A percentile compares a stretch with the other conserved stretches of the same genome.
phyloP scores from a whole-genome alignment of 352 stramenopile genomes.

The Phytophthora hybrid region DNA sequence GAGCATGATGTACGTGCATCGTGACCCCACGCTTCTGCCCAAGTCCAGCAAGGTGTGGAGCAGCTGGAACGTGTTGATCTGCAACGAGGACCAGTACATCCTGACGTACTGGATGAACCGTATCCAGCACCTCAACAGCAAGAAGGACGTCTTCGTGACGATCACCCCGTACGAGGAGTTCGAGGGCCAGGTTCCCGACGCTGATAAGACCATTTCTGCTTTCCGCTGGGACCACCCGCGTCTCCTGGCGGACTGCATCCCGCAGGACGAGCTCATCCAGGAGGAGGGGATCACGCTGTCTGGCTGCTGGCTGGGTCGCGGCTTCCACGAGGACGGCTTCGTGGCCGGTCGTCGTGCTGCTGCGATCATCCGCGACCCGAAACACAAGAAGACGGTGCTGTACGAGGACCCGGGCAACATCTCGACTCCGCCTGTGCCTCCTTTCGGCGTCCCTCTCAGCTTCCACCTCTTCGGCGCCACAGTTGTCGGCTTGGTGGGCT shows the following conservation, averaged over 20 bases:
- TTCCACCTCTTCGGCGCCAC: conserved; percentile 67
- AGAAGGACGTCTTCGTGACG: conserved; percentile 89
- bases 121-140: conserved; percentile 87
- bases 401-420: conserved; percentile 91
- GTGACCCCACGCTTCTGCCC: conserved; percentile 76
- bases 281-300: conserved; percentile 88
- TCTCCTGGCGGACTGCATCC: conserved; percentile 82
- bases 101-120: conserved; percentile 93
- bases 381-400: conserved; percentile 72
- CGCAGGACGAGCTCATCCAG: conserved; percentile 87
- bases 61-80: conserved; percentile 90
- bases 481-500: conserved; percentile 69
- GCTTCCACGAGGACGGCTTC: conserved; percentile 90
- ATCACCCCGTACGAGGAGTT: conserved; percentile 88
- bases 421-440: conserved; percentile 68
- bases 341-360: conserved; percentile 80
- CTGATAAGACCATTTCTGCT: conserved; percentile 65
- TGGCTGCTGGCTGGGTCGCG: conserved; percentile 82
- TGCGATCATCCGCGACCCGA: conserved; percentile 82
- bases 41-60: conserved; percentile 83
- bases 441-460: conserved; percentile 75
- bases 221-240: conserved; percentile 90
- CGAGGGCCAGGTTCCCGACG: conserved; percentile 57
- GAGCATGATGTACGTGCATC: conserved; percentile 90
- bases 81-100: conserved; percentile 84